Evolutionary conservation across 2,329 filamentous ascomycete genomes (phyloP).

Genomic region (Arthroderma uncinatum): DNA sequence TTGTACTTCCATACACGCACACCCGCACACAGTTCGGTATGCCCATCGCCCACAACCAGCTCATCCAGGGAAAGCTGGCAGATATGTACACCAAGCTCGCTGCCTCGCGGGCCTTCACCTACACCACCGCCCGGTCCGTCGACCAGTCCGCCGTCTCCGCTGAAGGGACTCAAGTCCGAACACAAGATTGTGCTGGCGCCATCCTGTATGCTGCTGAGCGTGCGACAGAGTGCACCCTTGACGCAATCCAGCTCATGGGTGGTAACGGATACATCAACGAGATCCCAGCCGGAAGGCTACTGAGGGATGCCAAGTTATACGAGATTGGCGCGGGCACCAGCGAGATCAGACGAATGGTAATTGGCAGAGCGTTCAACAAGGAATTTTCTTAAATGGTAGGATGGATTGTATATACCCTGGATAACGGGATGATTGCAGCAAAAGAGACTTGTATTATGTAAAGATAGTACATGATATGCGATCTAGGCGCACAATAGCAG

Average conservation of each 20-base stretch:
- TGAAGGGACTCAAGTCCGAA: slow-evolving; percentile 46
- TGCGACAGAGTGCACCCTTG: slow-evolving; percentile 65
- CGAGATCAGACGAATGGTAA: slow-evolving; percentile 87
- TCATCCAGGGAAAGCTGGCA: slow-evolving; percentile 83
- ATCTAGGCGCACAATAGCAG: not conserved
- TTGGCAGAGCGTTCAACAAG: slow-evolving; percentile 83
- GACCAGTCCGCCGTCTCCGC: slow-evolving; percentile 53
- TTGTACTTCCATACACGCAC: slow-evolving; percentile 79
- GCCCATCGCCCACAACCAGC: slow-evolving; percentile 83
- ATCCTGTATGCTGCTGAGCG: slow-evolving; percentile 89
- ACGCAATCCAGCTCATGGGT: slow-evolving; percentile 60
- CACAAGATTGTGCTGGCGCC: slow-evolving; percentile 86
- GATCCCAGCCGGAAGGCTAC: slow-evolving; percentile 73
- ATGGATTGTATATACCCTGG: slow-evolving; percentile 1
- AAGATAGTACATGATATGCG: not conserved
- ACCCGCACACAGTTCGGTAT: slow-evolving; percentile 75
- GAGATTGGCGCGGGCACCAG: slow-evolving; percentile 96
- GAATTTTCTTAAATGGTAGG: slow-evolving; percentile 41
- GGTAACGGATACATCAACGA: slow-evolving; percentile 96
- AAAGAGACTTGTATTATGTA: not conserved
- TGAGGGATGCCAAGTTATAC: slow-evolving; percentile 72
- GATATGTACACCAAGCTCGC: slow-evolving; percentile 96
- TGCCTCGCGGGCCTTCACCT: slow-evolving; percentile 77
- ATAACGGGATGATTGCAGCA: slow-evolving; percentile 4
- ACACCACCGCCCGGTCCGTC: slow-evolving; percentile 64